Evolutionary conservation across 306 rosid genomes (phyloP), one percentile per base, ranked within the genome.

Genomic region (Vigna reflexopilosa): DNA sequence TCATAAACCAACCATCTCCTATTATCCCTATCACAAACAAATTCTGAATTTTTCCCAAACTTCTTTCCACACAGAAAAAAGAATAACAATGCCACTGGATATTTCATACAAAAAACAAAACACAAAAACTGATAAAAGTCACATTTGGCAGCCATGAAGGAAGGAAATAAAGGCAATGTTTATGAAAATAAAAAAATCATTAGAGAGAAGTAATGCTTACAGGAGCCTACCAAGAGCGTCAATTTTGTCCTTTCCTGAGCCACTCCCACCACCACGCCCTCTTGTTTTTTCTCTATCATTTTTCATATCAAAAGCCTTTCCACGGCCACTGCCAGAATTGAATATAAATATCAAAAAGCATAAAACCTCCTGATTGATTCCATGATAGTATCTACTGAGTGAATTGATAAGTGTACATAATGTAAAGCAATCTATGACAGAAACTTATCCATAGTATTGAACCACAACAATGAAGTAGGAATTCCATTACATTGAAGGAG

Each of bases 151-250:
- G 22, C 72, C 36, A 51, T 16, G 7, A 74, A 47, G 20, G 30
- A 62, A 22, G 32, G 24, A 11, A 67, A 28, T 47, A 19, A 34
- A 56, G 58, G 20, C 80, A 44, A 48, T 16, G 11, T 22, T 40
- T 7, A 42, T 34, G 47, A 67, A 19, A 42, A 32, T 5, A 28
- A 50, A 68, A 20, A 72, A 44, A 28, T 2, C 7, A 75, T 71
- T 20, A 56, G 3, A 40, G 77, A 42, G 7, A 49, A 52, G 24
- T 52, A 20, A 56, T 77, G 55, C 99, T 93, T 90, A 91, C 99
- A 95, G 24, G 66, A 93, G 89, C 87, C 97, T 91, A 79, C 99
- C 99, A 82, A 93, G 99, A 9, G 97, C 91, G 8, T 91, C 98
- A 52, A 95, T 89, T 85, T 86, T 93, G 77, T 95, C 99, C 85